Evolutionary conservation across 768 basidiomycete species (phyloP), one percentile per base, ranked within the genome.

Genomic region (Pleurotus djamor): DNA sequence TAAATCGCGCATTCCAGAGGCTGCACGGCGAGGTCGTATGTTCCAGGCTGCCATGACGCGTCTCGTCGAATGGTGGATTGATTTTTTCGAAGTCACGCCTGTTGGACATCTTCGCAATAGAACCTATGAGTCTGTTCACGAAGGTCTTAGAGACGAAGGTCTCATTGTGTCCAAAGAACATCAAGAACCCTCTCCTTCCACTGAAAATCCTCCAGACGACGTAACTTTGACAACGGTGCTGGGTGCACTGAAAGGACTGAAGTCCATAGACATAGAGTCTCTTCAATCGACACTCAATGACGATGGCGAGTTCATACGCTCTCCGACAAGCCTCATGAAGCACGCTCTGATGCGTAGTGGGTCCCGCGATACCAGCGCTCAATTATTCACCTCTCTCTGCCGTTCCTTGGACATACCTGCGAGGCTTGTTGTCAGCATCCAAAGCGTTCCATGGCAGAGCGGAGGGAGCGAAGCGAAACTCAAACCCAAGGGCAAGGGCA

Each of bases 391-490:
- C 4, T 87, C 92, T 0, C 77, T 97, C 0, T 93, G 94, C 70
- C 82, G 97, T 17, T 92, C 87, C 5, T 79, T 98, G 5, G 89
- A 87, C 9, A 85, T 98, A 16, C 95, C 95, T 0, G 84, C 94
- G 5, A 79, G 97, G 49, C 77, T 98, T 54, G 90, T 98, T 8
- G 88, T 89, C 63, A 96, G 93, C 67, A 72, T 99, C 47, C 96
- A 98, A 72, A 87, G 92, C 56, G 86, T 98, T 8, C 93, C 94
- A 8, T 98, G 95, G 95, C 83, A 94, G 69, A 83, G 85, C 16
- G 74, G 77, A 34, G 77, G 84, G 13, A 85, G 85, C 4, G 87
- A 85, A 66, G 75, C 83, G 1, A 86, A 82, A 61, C 69, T 78
- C 4, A 71, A 67, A 34, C 66, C 43, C 77, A 79, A 66, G 73